phyloP scores from a whole-genome alignment of 192 early-diverging fungal genomes.

The Funneliformis geosporum region DNA sequence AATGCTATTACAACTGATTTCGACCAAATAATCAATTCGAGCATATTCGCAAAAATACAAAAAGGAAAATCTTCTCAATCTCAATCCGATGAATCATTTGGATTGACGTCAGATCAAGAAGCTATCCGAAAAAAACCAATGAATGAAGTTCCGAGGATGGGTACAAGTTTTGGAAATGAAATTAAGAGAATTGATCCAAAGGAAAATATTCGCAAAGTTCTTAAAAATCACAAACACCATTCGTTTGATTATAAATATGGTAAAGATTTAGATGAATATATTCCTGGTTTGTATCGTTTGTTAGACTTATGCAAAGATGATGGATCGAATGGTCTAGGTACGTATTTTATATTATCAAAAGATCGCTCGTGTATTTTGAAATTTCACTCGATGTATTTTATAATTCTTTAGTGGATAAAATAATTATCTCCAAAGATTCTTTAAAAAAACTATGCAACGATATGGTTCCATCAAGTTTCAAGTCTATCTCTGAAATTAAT shows the following conservation, averaged over 20 bases:
- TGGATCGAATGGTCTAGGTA: slow-evolving; percentile 25
- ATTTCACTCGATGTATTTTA: not conserved
- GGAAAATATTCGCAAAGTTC: not conserved
- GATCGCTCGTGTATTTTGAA: too few species aligned
- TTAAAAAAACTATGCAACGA: slow-evolving; percentile 31
- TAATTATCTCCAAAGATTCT: not conserved
- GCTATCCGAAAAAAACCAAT: too few species aligned
- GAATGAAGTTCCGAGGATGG: not conserved
- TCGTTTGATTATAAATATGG: not conserved
- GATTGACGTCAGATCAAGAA: not conserved
- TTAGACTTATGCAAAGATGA: slow-evolving; percentile 25
- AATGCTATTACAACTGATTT: not conserved
- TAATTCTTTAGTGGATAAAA: slow-evolving; percentile 27
- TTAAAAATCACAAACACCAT: not conserved
- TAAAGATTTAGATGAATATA: slow-evolving; percentile 1
- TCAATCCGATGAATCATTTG: not conserved
- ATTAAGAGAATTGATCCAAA: not conserved
- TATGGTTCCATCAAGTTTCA: slow-evolving; percentile 16
- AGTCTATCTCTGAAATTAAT: slow-evolving; percentile 22
- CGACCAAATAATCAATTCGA: not conserved
- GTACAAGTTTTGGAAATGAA: not conserved
- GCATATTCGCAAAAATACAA: not conserved
- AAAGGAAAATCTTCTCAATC: not conserved
- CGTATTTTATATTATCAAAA: not conserved
- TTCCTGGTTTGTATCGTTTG: slow-evolving; percentile 23